phyloP scores from a whole-genome alignment of 1,139 yeast species.

The Geotrichum klebahnii region DNA sequence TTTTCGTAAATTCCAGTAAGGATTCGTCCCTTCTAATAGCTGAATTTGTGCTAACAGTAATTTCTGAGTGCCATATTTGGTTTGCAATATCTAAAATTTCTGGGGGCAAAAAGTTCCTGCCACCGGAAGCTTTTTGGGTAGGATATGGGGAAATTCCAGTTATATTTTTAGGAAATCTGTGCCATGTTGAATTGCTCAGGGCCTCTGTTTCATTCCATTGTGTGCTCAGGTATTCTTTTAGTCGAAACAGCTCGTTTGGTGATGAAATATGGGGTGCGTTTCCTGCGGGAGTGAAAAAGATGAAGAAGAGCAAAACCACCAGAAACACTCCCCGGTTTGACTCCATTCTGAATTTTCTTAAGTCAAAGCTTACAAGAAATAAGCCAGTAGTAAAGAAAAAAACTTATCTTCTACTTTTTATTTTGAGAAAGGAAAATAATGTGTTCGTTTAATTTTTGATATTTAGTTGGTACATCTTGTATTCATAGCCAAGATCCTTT shows the following conservation, averaged over 20 bases:
- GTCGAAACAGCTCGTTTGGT: constrained; percentile 33
- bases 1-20: constrained; percentile 17
- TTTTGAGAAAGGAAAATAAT: too few species aligned
- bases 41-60: constrained; percentile 3
- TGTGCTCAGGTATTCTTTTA: constrained; percentile 37
- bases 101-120: constrained; percentile 52
- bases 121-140: constrained; percentile 19
- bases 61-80: constrained; percentile 49
- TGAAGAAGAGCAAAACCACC: constrained; percentile 30
- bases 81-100: constrained; percentile 47
- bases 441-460: too few species aligned
- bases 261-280: constrained; percentile 33
- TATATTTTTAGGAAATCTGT: constrained; percentile 60
- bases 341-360: constrained; percentile 29
- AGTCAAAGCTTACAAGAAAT: too few species aligned
- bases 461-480: too few species aligned
- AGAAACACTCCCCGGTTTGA: constrained; percentile 30
- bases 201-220: constrained; percentile 38
- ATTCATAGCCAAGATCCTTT: too few species aligned
- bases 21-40: not conserved
- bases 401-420: too few species aligned
- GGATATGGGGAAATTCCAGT: constrained; percentile 53
- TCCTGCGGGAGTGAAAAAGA: constrained; percentile 33
- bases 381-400: too few species aligned
- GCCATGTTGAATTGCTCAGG: constrained; percentile 46